Evolutionary conservation across 148 eudicot species (phyloP), one percentile per base, ranked within the genome.

Genomic region (Fagopyrum esculentum): DNA sequence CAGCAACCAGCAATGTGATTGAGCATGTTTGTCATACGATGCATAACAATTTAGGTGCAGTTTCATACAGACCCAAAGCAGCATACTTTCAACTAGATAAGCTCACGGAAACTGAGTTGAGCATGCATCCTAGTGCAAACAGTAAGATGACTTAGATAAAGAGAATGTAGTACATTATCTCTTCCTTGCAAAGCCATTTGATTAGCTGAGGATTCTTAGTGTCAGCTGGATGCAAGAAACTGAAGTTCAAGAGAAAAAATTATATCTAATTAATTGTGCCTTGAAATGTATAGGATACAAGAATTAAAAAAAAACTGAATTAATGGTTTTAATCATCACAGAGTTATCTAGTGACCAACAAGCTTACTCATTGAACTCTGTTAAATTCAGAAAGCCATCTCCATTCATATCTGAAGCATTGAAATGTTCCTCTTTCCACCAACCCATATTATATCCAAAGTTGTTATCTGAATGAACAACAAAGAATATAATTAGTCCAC

Each of bases 391-490:
- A 74, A 86, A 85, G 57, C 97, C 92, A 77, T 96, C 98, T 68
- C 89, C 94, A 82, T 96, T 82, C 51, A 84, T 77, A 82, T 96
- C 98, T 50, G 99, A 90, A 84, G 98, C 98, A 88, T 96, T 92
- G 80, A 96, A 92, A 83, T 96, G 99, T 30, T 92, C 99, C 82
- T 86, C 94, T 83, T 87, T 96, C 98, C 98, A 96, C 99, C 99
- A 96, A 77, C 99, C 99, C 92, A 96, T 88, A 74, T 90, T 88
- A 86, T 95, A 89, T 69, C 93, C 98, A 79, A 84, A 85, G 43
- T 60, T 80, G 78, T 84, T 87, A 82, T 87, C 98, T 95, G 89
- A 69, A 17, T 66, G 77, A 74, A 59, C 57, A 57, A 61, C 19
- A 49, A 74, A 29, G 73, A 35, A 49, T 1, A 44, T 56, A 75